Conservation (phyloP, 495 filamentous ascomycete genomes). For the Aspergillus olivimuriae region DNA sequence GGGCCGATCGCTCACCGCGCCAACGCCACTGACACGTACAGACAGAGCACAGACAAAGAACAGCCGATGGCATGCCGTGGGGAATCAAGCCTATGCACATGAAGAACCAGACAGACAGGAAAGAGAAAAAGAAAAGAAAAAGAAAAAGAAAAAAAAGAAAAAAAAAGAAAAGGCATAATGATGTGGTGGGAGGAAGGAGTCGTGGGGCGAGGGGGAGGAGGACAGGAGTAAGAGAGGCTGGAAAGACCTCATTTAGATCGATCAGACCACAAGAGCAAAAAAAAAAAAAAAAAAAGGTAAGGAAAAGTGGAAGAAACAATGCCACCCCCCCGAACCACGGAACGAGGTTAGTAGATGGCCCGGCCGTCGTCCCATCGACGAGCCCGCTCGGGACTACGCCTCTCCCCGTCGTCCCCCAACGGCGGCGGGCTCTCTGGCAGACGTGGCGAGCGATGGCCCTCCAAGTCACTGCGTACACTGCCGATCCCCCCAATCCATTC, state of each 20-base stretch:
- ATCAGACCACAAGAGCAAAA: background rate
- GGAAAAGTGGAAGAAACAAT: constrained; percentile 5
- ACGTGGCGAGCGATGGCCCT: constrained; percentile 33
- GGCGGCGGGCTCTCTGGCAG: constrained; percentile 33
- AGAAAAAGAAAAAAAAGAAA: background rate
- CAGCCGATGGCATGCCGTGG: no score
- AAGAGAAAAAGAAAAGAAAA: background rate
- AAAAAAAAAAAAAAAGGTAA: background rate
- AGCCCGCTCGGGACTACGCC: constrained; percentile 26
- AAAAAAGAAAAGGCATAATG: background rate
- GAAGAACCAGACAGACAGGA: constrained; percentile 12
- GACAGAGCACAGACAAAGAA: no score
- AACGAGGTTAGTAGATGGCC: constrained; percentile 53
- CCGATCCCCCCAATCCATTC: constrained; percentile 83
- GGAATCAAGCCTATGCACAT: background rate
- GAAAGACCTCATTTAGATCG: no score
- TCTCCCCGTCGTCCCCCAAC: constrained; percentile 13
- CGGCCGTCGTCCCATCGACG: constrained; percentile 59
- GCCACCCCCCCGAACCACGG: background rate
- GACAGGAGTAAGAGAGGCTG: no score
- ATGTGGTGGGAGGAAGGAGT: no score
- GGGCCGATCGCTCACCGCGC: no score
- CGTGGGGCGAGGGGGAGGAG: no score
- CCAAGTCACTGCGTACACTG: constrained; percentile 39
- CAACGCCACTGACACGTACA: no score